These are phyloP conservation scores for Globisporangium okanoganense DNA, from an alignment of 352 stramenopile species.

Conservation along the genomic window DNA sequence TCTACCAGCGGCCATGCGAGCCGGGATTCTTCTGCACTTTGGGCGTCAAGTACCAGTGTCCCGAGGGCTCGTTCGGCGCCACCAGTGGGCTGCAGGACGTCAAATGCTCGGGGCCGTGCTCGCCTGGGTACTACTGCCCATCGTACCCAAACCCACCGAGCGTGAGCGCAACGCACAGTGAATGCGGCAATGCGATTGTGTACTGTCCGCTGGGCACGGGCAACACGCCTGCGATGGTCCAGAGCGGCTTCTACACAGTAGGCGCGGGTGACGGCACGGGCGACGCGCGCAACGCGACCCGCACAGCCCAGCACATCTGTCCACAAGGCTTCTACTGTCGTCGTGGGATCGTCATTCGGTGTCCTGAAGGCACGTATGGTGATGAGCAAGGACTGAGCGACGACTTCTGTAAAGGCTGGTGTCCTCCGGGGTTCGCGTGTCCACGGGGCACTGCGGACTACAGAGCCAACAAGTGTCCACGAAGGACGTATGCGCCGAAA, in stretches of 20 bases:
- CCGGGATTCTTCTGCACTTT: slow-evolving; percentile 66
- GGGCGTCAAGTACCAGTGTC: slow-evolving; percentile 69
- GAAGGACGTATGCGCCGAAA: slow-evolving; percentile 38
- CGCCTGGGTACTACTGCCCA: slow-evolving; percentile 67
- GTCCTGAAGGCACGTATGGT: slow-evolving; percentile 64
- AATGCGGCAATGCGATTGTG: slow-evolving; percentile 43
- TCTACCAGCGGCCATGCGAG: slow-evolving; percentile 62
- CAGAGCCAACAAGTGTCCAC: slow-evolving; percentile 29
- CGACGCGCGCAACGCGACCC: slow-evolving; percentile 48
- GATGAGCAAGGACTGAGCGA: slow-evolving; percentile 42
- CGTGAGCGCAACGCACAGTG: slow-evolving; percentile 32
- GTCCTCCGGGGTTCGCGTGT: slow-evolving; percentile 64
- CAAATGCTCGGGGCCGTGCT: slow-evolving; percentile 57
- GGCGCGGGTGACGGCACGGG: slow-evolving; percentile 30
- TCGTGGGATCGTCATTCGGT: slow-evolving; percentile 58
- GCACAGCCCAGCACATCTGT: slow-evolving; percentile 45
- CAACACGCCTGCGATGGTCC: slow-evolving; percentile 38
- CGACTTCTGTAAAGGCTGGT: slow-evolving; percentile 58
- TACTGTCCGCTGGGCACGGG: slow-evolving; percentile 61
- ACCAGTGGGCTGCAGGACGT: slow-evolving; percentile 28
- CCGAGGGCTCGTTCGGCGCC: slow-evolving; percentile 68
- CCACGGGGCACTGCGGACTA: slow-evolving; percentile 52
- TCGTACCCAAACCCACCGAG: slow-evolving; percentile 45
- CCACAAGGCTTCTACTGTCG: slow-evolving; percentile 68
- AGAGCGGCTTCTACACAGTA: slow-evolving; percentile 49